Conservation (phyloP, 495 filamentous ascomycete species). For the Friedmanniomyces simplex region DNA sequence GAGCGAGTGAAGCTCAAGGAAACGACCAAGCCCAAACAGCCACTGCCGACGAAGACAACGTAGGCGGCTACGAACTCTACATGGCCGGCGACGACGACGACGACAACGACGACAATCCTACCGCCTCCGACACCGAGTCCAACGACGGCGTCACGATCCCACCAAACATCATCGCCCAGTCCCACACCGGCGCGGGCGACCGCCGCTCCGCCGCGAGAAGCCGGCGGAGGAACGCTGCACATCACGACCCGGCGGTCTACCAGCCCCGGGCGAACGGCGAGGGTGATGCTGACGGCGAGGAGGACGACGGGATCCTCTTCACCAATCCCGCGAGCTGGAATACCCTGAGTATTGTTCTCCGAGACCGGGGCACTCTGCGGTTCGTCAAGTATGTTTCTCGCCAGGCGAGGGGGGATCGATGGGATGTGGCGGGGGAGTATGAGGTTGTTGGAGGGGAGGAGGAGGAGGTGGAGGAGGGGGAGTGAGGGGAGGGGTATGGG, state of each 20-base stretch:
- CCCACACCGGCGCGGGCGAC: constrained; percentile 30
- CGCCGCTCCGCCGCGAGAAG: constrained; percentile 12
- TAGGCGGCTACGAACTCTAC: constrained; percentile 85
- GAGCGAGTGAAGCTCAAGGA: constrained; percentile 20
- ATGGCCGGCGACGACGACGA: constrained; percentile 78
- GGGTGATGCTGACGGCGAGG: constrained; percentile 54
- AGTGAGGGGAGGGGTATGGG: no score
- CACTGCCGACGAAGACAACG: constrained; percentile 41
- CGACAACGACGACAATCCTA: constrained; percentile 40
- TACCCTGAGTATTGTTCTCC: constrained; percentile 73
- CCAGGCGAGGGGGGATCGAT: constrained; percentile 74
- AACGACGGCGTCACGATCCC: constrained; percentile 21
- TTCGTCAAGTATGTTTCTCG: constrained; percentile 95
- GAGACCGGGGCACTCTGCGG: constrained; percentile 73
- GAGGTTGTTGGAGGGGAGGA: constrained; percentile 37
- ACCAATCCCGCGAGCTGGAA: constrained; percentile 85
- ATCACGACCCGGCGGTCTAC: constrained; percentile 70
- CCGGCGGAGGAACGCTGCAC: constrained; percentile 20
- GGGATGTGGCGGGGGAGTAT: constrained; percentile 72
- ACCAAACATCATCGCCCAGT: not conserved
- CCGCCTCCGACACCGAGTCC: constrained; percentile 13
- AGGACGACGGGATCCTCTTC: constrained; percentile 87
- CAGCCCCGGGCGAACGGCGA: constrained; percentile 44
- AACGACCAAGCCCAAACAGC: constrained; percentile 13
- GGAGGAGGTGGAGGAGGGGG: constrained; percentile 20